Percentiles rank a stretch among this genome's conserved stretches.
These are phyloP conservation scores for Ambrosiella cleistominuta DNA, from an alignment of 2,329 filamentous ascomycete genomes.

Conservation along the genomic window DNA sequence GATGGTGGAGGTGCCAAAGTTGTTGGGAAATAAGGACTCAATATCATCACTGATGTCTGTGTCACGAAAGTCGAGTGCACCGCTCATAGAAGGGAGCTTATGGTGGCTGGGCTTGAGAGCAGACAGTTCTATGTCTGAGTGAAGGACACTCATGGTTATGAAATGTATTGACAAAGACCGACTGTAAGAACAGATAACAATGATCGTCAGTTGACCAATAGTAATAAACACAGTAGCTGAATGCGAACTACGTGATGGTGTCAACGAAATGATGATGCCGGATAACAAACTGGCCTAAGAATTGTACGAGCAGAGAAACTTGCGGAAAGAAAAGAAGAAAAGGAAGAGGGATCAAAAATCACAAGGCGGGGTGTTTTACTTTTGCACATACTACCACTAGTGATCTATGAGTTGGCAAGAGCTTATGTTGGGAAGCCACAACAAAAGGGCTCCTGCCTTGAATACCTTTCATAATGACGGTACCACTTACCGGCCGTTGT, in stretches of 20 bases:
- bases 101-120: conserved; percentile 6
- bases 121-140: conserved; percentile 5
- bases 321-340: not conserved
- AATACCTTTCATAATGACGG: too few species aligned
- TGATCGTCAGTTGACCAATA: conserved; percentile 6
- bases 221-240: not conserved
- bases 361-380: not conserved
- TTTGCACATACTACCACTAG: too few species aligned
- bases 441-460: too few species aligned
- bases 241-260: not conserved
- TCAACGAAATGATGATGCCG: not conserved
- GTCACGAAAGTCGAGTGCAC: conserved; percentile 11
- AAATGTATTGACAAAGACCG: conserved; percentile 1
- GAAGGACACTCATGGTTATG: not conserved
- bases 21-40: conserved; percentile 11
- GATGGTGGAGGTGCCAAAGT: conserved; percentile 9
- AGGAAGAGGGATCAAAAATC: not conserved
- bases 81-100: conserved; percentile 7
- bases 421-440: too few species aligned
- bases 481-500: too few species aligned
- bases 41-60: conserved; percentile 12
- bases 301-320: not conserved
- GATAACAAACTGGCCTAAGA: not conserved
- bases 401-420: too few species aligned
- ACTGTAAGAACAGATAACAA: conserved; percentile 4